Conservation (phyloP, 1,284 basidiomycete genomes). For the Sanghuangporus baumii region DNA sequence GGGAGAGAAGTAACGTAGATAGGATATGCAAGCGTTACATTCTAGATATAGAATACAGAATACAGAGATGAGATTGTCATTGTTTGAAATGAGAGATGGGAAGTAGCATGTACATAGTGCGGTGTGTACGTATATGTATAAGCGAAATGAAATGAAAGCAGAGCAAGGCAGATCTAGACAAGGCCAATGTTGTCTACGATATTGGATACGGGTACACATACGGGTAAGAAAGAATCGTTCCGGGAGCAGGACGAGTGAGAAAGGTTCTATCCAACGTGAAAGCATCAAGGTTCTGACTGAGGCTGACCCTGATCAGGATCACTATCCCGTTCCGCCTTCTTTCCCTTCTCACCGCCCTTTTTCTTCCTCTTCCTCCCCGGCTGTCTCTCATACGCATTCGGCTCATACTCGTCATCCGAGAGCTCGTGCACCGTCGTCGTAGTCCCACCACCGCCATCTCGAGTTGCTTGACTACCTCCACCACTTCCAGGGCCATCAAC, state of each 20-base stretch:
- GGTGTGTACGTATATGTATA: too few relatives aligned
- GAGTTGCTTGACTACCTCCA: slow-evolving; percentile 22
- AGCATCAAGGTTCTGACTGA: neutral
- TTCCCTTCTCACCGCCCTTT: neutral
- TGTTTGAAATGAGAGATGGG: neutral
- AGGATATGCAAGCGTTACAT: too few relatives aligned
- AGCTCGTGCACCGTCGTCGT: slow-evolving; percentile 30
- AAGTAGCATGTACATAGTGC: too few relatives aligned
- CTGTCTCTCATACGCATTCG: slow-evolving; percentile 54
- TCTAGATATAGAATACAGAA: neutral
- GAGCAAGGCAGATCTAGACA: too few relatives aligned
- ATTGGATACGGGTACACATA: neutral
- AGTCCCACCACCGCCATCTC: slow-evolving; percentile 22
- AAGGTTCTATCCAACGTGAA: neutral
- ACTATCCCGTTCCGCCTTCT: neutral
- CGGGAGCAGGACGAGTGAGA: neutral
- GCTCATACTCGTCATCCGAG: slow-evolving; percentile 30
- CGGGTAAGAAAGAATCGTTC: neutral
- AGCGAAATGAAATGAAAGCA: too few relatives aligned
- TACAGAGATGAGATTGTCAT: neutral
- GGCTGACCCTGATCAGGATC: neutral
- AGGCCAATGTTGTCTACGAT: neutral
- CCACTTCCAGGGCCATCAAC: slow-evolving; percentile 21
- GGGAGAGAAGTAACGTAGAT: neutral
- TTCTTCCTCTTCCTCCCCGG: slow-evolving; percentile 29